Conservation (phyloP, 345 rosid species). For the Arabis alpina region DNA sequence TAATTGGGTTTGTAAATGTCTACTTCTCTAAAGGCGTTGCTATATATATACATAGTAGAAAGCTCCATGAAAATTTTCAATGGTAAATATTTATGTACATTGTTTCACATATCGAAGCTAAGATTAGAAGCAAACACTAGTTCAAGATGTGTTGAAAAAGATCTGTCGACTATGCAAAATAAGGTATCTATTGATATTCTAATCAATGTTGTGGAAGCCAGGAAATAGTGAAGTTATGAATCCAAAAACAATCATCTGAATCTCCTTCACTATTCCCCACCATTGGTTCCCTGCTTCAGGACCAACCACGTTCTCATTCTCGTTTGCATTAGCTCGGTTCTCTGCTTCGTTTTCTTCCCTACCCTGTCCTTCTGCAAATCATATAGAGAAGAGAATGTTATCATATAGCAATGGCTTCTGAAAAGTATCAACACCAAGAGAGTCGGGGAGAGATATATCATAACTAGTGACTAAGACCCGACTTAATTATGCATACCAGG, state of each 20-base stretch:
- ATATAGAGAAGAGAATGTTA: neutral
- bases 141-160: neutral
- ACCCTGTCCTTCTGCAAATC: constrained; percentile 51
- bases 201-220: constrained; percentile 80
- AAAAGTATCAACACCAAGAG: neutral
- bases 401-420: neutral
- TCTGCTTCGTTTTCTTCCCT: constrained; percentile 55
- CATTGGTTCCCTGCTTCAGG: constrained; percentile 56
- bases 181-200: constrained; percentile 21
- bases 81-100: neutral
- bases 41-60: neutral
- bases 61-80: neutral
- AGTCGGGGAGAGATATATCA: neutral
- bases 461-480: neutral
- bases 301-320: constrained; percentile 57
- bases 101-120: neutral
- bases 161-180: neutral
- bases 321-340: constrained; percentile 44
- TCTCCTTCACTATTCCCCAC: constrained; percentile 92
- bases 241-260: constrained; percentile 92
- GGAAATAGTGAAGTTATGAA: constrained; percentile 90
- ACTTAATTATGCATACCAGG: constrained; percentile 51
- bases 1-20: no score
- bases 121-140: neutral
- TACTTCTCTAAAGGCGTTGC: neutral